Conservation (phyloP, 768 basidiomycete genomes). For the Panellus pusillus region DNA sequence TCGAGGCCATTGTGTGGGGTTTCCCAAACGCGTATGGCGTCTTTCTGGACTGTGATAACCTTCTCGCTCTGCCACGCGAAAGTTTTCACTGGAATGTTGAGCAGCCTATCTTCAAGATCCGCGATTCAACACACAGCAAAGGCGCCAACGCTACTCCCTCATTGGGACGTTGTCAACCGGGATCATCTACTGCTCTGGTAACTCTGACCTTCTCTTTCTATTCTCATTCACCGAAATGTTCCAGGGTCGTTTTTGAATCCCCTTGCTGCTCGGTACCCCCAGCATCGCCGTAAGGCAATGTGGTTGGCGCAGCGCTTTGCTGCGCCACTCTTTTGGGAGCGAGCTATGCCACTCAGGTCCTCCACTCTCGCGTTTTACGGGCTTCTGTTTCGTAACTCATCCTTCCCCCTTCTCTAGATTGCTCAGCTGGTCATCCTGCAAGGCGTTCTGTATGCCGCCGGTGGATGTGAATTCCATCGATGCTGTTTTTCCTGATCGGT, state of each 20-base stretch:
- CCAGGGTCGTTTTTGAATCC: constrained; percentile 19
- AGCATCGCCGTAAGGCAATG: constrained; percentile 20
- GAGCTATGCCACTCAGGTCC: constrained; percentile 24
- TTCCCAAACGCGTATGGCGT: constrained; percentile 31
- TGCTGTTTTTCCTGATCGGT: too few relatives aligned
- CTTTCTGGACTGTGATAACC: constrained; percentile 25
- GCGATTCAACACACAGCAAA: constrained; percentile 20
- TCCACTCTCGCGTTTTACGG: too few relatives aligned
- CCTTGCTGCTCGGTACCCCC: constrained; percentile 25
- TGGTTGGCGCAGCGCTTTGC: constrained; percentile 26
- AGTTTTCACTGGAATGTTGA: neutral
- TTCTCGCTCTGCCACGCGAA: neutral
- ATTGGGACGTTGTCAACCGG: constrained; percentile 30
- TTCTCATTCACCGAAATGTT: neutral
- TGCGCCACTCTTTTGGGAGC: constrained; percentile 26
- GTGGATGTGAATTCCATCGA: constrained; percentile 20
- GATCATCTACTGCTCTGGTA: constrained; percentile 33
- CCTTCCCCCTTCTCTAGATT: neutral
- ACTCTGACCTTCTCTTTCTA: neutral
- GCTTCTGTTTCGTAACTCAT: too few relatives aligned
- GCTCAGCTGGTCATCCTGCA: constrained; percentile 21
- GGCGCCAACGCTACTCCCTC: constrained; percentile 29
- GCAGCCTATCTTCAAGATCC: constrained; percentile 27
- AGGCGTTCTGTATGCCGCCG: constrained; percentile 27
- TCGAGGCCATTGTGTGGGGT: constrained; percentile 31